Evolutionary conservation across 1,284 basidiomycete species (phyloP), one percentile per base, ranked within the genome.

Genomic region (Sporisorium exsertum): DNA sequence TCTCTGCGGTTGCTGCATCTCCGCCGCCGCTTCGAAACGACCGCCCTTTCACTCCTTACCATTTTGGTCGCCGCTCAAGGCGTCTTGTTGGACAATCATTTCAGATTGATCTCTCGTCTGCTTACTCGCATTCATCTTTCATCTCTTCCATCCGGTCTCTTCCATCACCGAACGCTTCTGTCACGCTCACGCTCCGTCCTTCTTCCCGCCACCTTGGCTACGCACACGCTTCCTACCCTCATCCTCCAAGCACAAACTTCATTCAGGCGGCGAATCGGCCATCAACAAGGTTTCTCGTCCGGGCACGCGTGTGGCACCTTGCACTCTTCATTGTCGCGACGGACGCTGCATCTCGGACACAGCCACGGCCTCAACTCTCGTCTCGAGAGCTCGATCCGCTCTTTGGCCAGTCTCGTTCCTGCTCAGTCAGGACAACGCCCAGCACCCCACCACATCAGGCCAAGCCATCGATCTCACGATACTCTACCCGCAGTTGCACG

Each of bases 181-280:
- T 29, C 52, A 42, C 22, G 18, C 54, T n/a, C 15, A 22, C 40
- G n/a, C 54, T 9, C 24, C 33, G 10, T 22, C 26, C 18, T 46
- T 15, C 12, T 40, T 16, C 42, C 20, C 24, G n/a, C 47, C 4
- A 33, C 26, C 27, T 29, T 42, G 18, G 58, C 22, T 56, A 50
- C 37, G 43, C 52, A 52, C 52, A 55, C 69, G 69, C 69, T 72
- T 45, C 69, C 69, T 72, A 72, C 59, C 62, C 64, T 72, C 69
- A 63, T 42, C 69, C 55, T 63, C 57, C 40, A 20, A 29, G 22
- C 20, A 37, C 26, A 32, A n/a, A 20, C 43, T 32, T 40, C 29
- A 29, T 45, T 5, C 37, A 10, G 16, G 16, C 37, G 13, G 9
- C 47, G 13, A 43, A 22, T 24, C 40, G 46, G 9, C 5, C 10